These are phyloP conservation scores for Xylaria digitata DNA, from an alignment of 2,329 filamentous ascomycete species.

Conservation along the genomic window DNA sequence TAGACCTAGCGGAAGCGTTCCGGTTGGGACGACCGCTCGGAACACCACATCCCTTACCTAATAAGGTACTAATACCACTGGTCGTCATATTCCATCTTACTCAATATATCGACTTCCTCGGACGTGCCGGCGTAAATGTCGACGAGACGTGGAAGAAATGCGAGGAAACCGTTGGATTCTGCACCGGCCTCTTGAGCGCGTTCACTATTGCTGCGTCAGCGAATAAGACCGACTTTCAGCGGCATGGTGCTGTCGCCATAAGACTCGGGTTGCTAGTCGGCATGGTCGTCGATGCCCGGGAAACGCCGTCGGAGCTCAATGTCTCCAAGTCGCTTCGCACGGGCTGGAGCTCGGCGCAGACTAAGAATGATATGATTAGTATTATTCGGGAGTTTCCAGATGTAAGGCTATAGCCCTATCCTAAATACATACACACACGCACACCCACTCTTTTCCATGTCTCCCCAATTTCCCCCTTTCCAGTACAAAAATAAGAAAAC, in stretches of 20 bases:
- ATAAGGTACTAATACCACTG: constrained; percentile 51
- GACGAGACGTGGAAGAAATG: constrained; percentile 5
- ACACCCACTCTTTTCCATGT: not conserved
- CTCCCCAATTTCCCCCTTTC: no score
- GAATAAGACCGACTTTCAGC: constrained; percentile 47
- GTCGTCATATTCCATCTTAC: constrained; percentile 51
- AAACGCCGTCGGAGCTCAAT: constrained; percentile 38
- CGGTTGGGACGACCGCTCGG: constrained; percentile 19
- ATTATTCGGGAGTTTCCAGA: constrained; percentile 19
- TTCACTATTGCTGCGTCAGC: constrained; percentile 51
- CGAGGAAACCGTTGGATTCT: constrained; percentile 53
- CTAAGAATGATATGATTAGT: constrained; percentile 37
- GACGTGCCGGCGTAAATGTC: constrained; percentile 4
- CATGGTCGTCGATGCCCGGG: constrained; percentile 52
- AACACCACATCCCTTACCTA: constrained; percentile 19
- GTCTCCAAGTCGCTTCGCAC: constrained; percentile 38
- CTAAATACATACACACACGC: not conserved
- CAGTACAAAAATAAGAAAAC: constrained; percentile 35
- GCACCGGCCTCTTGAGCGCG: constrained; percentile 55
- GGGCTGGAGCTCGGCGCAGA: constrained; percentile 43
- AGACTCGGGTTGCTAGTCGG: constrained; percentile 55
- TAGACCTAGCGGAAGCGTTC: constrained; percentile 26
- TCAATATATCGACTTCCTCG: constrained; percentile 20
- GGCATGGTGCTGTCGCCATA: constrained; percentile 53
- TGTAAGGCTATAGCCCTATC: constrained; percentile 10